These are phyloP conservation scores for Logfia minima DNA, from an alignment of 129 eudicot species.

Conservation along the genomic window DNA sequence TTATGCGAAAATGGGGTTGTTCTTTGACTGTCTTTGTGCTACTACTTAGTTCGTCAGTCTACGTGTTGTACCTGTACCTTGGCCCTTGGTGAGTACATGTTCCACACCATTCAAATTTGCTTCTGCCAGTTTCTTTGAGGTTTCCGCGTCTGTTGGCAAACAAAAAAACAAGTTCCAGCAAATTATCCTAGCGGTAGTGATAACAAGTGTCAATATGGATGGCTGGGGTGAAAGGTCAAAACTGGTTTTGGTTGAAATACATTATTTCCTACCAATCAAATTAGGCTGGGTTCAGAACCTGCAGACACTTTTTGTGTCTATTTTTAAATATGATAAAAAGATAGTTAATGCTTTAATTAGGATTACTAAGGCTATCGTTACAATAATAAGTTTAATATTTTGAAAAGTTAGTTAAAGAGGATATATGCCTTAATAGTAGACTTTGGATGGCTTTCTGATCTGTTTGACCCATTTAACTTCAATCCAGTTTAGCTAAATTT, in stretches of 20 bases:
- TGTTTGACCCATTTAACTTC: neutral
- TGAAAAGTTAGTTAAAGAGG: neutral
- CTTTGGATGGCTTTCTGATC: neutral
- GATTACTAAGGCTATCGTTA: no score
- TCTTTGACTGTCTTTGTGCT: neutral
- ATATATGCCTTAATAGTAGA: neutral
- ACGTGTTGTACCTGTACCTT: neutral
- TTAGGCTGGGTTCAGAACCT: no score
- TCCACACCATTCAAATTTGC: conserved; percentile 16
- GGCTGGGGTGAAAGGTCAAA: neutral
- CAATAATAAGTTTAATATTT: neutral
- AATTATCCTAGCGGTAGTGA: neutral
- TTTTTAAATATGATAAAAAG: no score
- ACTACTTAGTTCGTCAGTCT: neutral
- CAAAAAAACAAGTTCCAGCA: conserved; percentile 9
- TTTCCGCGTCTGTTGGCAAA: conserved; percentile 28
- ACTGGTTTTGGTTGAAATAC: neutral
- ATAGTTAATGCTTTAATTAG: no score
- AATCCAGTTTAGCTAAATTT: neutral
- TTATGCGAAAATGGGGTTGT: neutral
- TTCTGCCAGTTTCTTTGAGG: conserved; percentile 29
- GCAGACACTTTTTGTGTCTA: no score
- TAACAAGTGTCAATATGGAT: neutral
- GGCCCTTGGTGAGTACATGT: neutral
- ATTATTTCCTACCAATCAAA: no score